Evolutionary conservation across 2,329 filamentous ascomycete genomes (phyloP).

Genomic region (Paraconiothyrium sp.): DNA sequence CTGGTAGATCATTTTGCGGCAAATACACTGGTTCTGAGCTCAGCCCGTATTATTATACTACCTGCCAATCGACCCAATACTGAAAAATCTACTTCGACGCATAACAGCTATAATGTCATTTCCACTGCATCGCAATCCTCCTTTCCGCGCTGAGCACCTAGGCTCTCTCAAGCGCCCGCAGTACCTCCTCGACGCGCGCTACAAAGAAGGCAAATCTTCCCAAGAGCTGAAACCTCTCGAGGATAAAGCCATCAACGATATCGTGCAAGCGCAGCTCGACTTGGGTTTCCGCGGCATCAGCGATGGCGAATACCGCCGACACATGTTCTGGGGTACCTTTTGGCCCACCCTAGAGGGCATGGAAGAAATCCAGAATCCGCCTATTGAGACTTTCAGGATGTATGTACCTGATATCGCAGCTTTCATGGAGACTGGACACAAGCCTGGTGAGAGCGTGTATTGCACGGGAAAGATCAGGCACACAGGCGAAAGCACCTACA

Average conservation of each 20-base stretch:
- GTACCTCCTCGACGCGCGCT: constrained; percentile 66
- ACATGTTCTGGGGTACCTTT: constrained; percentile 65
- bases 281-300: constrained; percentile 70
- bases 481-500: constrained; percentile 61
- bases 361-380: constrained; percentile 58
- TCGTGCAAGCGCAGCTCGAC: constrained; percentile 69
- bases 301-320: constrained; percentile 71
- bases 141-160: constrained; percentile 76
- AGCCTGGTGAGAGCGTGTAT: constrained; percentile 64
- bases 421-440: constrained; percentile 65
- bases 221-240: constrained; percentile 68
- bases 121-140: constrained; percentile 54
- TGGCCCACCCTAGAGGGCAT: constrained; percentile 62
- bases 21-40: background rate
- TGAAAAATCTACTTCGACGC: background rate
- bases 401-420: constrained; percentile 69
- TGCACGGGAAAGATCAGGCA: constrained; percentile 67
- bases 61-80: no score
- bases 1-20: background rate
- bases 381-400: constrained; percentile 61
- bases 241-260: constrained; percentile 69
- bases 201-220: constrained; percentile 63
- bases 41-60: no score
- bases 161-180: constrained; percentile 74
- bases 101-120: constrained; percentile 26